Base-by-base conservation (phyloP, 2,329 filamentous ascomycete genomes). In the Penicillium sp. region DNA sequence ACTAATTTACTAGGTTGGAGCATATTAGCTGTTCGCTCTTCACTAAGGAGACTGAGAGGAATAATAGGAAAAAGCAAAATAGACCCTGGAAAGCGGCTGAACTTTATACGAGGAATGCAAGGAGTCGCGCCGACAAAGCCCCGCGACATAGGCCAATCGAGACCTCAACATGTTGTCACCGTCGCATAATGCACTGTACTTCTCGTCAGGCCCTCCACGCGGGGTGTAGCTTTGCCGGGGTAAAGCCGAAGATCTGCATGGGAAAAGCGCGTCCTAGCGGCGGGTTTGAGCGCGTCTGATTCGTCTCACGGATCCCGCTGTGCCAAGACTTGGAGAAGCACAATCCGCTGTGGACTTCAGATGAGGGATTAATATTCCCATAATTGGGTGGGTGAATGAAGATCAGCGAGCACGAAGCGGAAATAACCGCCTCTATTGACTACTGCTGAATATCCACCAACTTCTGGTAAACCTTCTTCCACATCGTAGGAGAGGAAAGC, bases 241-340 rank as follows among this genome's bases (percentile, higher is more conserved):
- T 2, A 26, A 45, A 10, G 11, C 22, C 19, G 29, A n/a, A 31
- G 27, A 47, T 47, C 39, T 46, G 11, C 33, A 33, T 41, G 52
- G 43, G 9, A 21, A 43, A 24, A 24, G 26, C 39, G 22, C 51
- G 41, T 43, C 22, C n/a, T 60, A 57, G 54, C 43, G 50, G 60
- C 50, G 60, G 55, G 6, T 58, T 58, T 56, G 52, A 43, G 1
- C 22, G 27, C 45, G 14, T 48, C 21, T 55, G 10, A 62, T 62
- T 57, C 51, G 57, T 37, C 9, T 22, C 21, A 45, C 19, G n/a
- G 31, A 31, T 44, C 19, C 41, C 26, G 35, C 35, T 13, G 24
- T 41, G 49, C 58, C 58, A 60, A 60, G 58, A 39, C 35, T 41
- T 26, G 24, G 29, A 39, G 31, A 13, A 37, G 21, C 16, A 19